Conservation (phyloP, 176 grass and related monocot species). For the Bonia amplexicaulis region DNA sequence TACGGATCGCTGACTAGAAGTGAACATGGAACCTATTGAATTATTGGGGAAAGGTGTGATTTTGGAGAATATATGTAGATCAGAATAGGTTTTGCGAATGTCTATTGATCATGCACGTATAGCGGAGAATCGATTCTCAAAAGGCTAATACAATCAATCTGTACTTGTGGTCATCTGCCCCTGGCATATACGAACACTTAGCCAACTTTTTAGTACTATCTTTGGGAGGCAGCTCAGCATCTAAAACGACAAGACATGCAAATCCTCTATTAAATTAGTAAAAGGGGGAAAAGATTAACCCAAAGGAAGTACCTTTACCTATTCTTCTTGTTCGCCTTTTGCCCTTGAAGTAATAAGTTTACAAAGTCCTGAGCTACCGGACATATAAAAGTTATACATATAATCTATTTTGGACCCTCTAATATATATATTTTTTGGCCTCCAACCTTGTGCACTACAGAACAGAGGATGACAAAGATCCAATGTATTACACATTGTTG, state of each 20-base stretch:
- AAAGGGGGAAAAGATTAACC: conserved; percentile 6
- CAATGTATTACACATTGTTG: not conserved
- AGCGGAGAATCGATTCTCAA: conserved; percentile 58
- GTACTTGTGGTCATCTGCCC: conserved; percentile 25
- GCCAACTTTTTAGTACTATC: conserved; percentile 42
- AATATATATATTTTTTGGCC: not conserved
- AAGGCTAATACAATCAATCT: conserved; percentile 41
- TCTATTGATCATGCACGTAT: conserved; percentile 47
- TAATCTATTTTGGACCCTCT: not conserved
- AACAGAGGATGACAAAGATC: not conserved
- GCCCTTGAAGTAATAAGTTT: not conserved
- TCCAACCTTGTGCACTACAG: not conserved
- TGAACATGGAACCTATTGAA: conserved; percentile 75
- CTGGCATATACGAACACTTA: conserved; percentile 34
- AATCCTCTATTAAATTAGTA: conserved; percentile 17
- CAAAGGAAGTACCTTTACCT: conserved; percentile 1
- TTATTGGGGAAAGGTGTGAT: conserved; percentile 75
- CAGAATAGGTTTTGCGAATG: conserved; percentile 53
- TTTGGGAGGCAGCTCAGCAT: conserved; percentile 24
- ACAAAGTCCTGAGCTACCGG: not conserved
- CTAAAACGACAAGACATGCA: conserved; percentile 28
- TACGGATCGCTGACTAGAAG: conserved; percentile 34
- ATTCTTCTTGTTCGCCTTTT: not conserved
- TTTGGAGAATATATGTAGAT: conserved; percentile 65
- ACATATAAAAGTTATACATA: not conserved